Evolutionary conservation across 768 basidiomycete species (phyloP), one percentile per base, ranked within the genome.

Genomic region (Clitopilus hobsonii): DNA sequence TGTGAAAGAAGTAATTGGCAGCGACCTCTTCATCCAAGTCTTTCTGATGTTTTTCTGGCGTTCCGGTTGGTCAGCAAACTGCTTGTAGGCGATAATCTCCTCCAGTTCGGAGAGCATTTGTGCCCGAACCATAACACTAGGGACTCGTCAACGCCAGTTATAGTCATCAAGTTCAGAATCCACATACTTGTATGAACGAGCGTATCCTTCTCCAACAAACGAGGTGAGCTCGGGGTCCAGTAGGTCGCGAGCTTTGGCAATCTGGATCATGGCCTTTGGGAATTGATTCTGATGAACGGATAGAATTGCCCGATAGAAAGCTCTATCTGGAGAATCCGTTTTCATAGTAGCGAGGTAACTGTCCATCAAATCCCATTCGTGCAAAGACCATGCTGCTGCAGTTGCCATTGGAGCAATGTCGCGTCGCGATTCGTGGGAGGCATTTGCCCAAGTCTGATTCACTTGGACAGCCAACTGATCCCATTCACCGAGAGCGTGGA

Each of bases 281-380:
- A 95, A 98, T 69, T 98, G 94, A 61, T 95, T 96, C 65, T 97
- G 90, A 66, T 99, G 96, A 20, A 99, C 93, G 8, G 90, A 87
- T 38, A 99, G 78, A 58, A 99, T 97, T 1, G 97, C 96, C 26
- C 91, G 84, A 75, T 97, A 98, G 78, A 98, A 99, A 5, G 91
- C 89, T 24, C 94, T 82, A 69, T 99, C 97, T 0, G 94, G 84
- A 2, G 95, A 94, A 66, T 98, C 96, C 23, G 78, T 71, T 67
- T 91, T 92, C 92, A 99, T 96, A 2, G 89, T 90, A 4, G 82
- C 78, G 54, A 99, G 96, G 67, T 97, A 98, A 61, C 94, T 87
- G 45, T 98, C 97, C 97, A 99, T 99, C 2, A 87, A 81, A 62
- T 98, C 94, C 97, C 97, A 99, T 62, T 98, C 95, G 59, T 89